phyloP scores from a whole-genome alignment of 306 rosid species.

The Neltuma alba region DNA sequence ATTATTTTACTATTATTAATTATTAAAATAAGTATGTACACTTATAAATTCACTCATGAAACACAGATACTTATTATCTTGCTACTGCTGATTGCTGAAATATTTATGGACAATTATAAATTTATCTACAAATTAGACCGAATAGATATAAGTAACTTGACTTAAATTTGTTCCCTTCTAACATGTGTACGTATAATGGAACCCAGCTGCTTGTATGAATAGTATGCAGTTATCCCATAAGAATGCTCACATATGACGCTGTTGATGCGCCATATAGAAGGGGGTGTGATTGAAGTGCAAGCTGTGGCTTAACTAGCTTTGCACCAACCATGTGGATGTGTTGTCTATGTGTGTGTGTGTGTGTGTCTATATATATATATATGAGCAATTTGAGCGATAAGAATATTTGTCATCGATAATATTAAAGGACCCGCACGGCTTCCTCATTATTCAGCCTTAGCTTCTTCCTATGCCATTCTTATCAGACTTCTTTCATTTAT shows the following conservation, averaged over 20 bases:
- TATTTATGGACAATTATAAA: too few relatives aligned
- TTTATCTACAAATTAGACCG: too few relatives aligned
- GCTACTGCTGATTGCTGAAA: too few relatives aligned
- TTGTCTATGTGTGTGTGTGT: too few relatives aligned
- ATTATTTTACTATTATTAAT: too few relatives aligned
- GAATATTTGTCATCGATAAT: constrained; percentile 22
- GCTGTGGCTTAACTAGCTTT: constrained; percentile 15
- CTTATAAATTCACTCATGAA: too few relatives aligned
- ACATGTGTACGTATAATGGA: neutral
- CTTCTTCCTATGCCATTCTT: neutral
- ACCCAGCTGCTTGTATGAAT: neutral
- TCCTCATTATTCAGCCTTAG: neutral
- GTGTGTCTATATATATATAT: too few relatives aligned
- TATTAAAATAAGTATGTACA: too few relatives aligned
- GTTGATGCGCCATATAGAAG: constrained; percentile 19
- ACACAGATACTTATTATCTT: too few relatives aligned
- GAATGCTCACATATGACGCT: constrained; percentile 15
- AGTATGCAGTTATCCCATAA: neutral
- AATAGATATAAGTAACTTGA: too few relatives aligned
- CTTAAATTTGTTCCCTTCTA: too few relatives aligned
- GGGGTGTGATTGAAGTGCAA: constrained; percentile 32
- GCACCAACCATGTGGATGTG: neutral
- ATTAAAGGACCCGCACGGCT: constrained; percentile 18
- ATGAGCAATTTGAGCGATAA: constrained; percentile 5
- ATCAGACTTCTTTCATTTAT: neutral